These are phyloP conservation scores for Hygrophila difformis DNA, from an alignment of 257 asterid species.

Conservation along the genomic window DNA sequence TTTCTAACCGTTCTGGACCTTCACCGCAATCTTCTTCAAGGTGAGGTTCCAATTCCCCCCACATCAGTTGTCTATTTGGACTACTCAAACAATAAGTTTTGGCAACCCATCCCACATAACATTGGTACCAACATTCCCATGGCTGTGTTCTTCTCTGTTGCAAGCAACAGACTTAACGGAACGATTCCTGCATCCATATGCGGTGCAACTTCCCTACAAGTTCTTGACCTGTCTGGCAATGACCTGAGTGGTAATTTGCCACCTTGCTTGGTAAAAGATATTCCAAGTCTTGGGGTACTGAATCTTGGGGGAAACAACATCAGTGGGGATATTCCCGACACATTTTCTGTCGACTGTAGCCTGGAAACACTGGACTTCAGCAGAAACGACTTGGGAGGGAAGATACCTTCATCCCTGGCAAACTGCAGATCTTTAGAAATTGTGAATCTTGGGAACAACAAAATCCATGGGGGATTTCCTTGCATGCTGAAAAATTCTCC, in stretches of 20 bases:
- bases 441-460: slow-evolving; percentile 32
- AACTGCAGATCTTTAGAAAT: slow-evolving; percentile 33
- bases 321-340: slow-evolving; percentile 23
- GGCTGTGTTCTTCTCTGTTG: slow-evolving; percentile 25
- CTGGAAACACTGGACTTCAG: slow-evolving; percentile 36
- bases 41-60: slow-evolving; percentile 30
- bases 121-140: neutral
- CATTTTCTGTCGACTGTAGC: slow-evolving; percentile 18
- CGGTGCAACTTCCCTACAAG: slow-evolving; percentile 23
- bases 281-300: slow-evolving; percentile 21
- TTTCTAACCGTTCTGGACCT: slow-evolving; percentile 23
- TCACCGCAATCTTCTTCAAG: slow-evolving; percentile 24
- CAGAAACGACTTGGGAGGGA: slow-evolving; percentile 28
- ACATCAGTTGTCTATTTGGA: slow-evolving; percentile 26
- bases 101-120: slow-evolving; percentile 19
- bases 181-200: slow-evolving; percentile 33
- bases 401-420: slow-evolving; percentile 29
- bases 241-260: slow-evolving; percentile 32
- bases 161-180: slow-evolving; percentile 30
- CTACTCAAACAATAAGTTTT: slow-evolving; percentile 32
- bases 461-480: slow-evolving; percentile 27
- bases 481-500: slow-evolving; percentile 25
- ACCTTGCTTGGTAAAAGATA: slow-evolving; percentile 19
- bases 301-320: slow-evolving; percentile 30
- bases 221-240: slow-evolving; percentile 37